These are phyloP conservation scores for Fraxinus sp. DNA, from an alignment of 305 asterid genomes.

Conservation along the genomic window DNA sequence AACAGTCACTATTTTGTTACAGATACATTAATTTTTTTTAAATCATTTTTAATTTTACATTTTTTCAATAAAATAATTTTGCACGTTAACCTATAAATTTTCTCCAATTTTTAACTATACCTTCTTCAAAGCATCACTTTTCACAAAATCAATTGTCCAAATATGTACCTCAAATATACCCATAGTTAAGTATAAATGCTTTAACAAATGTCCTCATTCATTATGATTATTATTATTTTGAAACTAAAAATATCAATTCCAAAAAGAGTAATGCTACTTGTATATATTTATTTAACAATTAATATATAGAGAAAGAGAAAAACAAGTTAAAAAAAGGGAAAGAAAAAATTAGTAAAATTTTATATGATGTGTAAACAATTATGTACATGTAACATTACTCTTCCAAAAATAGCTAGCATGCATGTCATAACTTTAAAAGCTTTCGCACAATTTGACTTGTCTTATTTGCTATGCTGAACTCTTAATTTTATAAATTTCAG, in stretches of 20 bases:
- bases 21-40: too few relatives aligned
- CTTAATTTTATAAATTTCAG: not conserved
- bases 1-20: not conserved
- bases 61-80: too few relatives aligned
- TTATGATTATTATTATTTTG: too few relatives aligned
- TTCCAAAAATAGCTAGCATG: too few relatives aligned
- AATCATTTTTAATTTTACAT: too few relatives aligned
- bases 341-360: too few relatives aligned
- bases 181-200: not conserved
- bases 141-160: not conserved
- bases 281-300: too few relatives aligned
- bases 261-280: not conserved
- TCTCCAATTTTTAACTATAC: not conserved
- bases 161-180: not conserved
- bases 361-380: not conserved
- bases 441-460: not conserved
- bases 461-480: not conserved
- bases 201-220: not conserved
- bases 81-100: not conserved
- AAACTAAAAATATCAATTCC: not conserved
- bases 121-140: not conserved
- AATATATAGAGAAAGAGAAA: not conserved
- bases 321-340: too few relatives aligned
- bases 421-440: not conserved
- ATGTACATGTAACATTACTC: not conserved